phyloP scores from a whole-genome alignment of 73 alveolate species.

The Stentor coeruleus region DNA sequence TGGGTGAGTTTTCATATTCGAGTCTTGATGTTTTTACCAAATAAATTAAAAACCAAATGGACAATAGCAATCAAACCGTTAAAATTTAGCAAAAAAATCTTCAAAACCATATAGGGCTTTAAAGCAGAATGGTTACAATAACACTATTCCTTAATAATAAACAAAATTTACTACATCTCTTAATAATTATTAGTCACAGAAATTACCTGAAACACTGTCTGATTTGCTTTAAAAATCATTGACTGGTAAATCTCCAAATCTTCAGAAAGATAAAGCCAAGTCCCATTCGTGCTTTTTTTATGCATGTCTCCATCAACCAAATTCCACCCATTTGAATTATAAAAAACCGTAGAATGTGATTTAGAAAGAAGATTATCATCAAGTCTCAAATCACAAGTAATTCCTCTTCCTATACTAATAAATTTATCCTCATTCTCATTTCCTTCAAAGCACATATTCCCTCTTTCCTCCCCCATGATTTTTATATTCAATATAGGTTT shows the following conservation, averaged over 20 bases:
- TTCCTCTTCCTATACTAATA: constrained; percentile 67
- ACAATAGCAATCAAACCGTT: no score
- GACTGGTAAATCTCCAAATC: constrained; percentile 67
- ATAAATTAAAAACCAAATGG: no score
- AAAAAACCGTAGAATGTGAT: constrained; percentile 49
- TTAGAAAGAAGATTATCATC: constrained; percentile 81
- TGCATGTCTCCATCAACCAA: constrained; percentile 68
- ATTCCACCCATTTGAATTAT: constrained; percentile 37
- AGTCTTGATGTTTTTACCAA: no score
- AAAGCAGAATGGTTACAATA: no score
- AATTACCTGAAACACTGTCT: constrained; percentile 52
- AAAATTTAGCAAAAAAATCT: no score
- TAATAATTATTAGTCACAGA: background rate
- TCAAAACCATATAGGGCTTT: no score
- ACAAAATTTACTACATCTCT: no score
- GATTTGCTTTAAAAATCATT: constrained; percentile 81
- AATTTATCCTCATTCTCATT: constrained; percentile 20
- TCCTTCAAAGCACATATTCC: background rate
- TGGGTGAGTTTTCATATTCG: no score
- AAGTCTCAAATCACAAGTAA: constrained; percentile 58
- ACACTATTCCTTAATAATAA: no score
- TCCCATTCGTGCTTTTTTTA: constrained; percentile 77
- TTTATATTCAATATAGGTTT: constrained; percentile 31
- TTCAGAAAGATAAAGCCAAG: constrained; percentile 82
- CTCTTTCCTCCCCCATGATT: constrained; percentile 21